Percentiles rank a stretch among this genome's conserved stretches.
These are phyloP conservation scores for Hibiscus syriacus DNA, from an alignment of 345 rosid genomes.

Conservation along the genomic window DNA sequence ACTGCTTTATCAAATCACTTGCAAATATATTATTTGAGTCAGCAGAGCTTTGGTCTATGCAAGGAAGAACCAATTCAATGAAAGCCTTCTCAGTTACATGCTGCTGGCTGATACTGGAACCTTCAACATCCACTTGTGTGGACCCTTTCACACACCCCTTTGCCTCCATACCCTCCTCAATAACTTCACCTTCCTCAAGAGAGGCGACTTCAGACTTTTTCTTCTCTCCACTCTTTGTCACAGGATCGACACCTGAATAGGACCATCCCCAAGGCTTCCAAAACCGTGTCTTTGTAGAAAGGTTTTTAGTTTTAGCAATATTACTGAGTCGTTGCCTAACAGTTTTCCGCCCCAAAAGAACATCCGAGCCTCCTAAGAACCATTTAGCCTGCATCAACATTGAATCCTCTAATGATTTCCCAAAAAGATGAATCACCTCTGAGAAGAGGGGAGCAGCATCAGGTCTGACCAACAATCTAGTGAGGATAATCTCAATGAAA, in stretches of 20 bases:
- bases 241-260: conserved; percentile 31
- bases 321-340: conserved; percentile 73
- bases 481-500: conserved; percentile 78
- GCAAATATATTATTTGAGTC: conserved; percentile 80
- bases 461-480: conserved; percentile 92
- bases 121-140: conserved; percentile 38
- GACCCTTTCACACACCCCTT: conserved; percentile 41
- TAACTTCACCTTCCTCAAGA: conserved; percentile 94
- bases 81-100: conserved; percentile 78
- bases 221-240: conserved; percentile 40
- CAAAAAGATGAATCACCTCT: conserved; percentile 90
- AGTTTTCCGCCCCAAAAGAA: conserved; percentile 85
- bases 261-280: conserved; percentile 99
- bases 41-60: conserved; percentile 93
- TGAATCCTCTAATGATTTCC: conserved; percentile 93
- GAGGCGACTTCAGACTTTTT: conserved; percentile 51
- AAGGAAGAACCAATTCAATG: conserved; percentile 80
- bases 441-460: conserved; percentile 95
- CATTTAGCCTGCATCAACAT: conserved; percentile 89
- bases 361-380: conserved; percentile 85
- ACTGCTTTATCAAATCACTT: conserved; percentile 85
- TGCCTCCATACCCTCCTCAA: conserved; percentile 56
- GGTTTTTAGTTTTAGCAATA: conserved; percentile 70
- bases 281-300: conserved; percentile 65
- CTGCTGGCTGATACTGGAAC: conserved; percentile 31